Evolutionary conservation across 2,329 filamentous ascomycete species (phyloP).

Genomic region (Xylaria multiplex): DNA sequence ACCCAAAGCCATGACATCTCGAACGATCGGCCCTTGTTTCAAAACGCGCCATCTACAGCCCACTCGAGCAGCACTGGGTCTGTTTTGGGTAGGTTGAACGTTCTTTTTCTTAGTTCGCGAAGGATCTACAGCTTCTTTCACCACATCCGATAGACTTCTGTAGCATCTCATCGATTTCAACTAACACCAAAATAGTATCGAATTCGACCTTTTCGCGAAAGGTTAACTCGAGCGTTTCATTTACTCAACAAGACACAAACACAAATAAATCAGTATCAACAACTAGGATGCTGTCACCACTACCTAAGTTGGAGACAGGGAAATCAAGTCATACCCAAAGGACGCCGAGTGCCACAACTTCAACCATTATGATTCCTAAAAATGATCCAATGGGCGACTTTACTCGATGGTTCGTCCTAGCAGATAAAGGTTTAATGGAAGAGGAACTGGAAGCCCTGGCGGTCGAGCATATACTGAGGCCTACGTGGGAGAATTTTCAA

Average conservation of each 20-base stretch:
- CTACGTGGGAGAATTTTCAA: conserved; percentile 55
- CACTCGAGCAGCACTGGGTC: not conserved
- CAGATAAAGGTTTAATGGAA: conserved; percentile 63
- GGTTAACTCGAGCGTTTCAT: not conserved
- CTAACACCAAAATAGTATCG: conserved; percentile 19
- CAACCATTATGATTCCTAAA: conserved; percentile 32
- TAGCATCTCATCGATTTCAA: not conserved
- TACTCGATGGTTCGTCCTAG: conserved; percentile 64
- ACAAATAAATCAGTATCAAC: not conserved
- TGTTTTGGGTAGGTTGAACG: conserved; percentile 25
- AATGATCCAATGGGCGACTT: conserved; percentile 60
- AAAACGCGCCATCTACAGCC: not conserved
- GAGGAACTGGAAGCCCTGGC: conserved; percentile 58
- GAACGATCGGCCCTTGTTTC: not conserved
- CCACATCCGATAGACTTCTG: not conserved
- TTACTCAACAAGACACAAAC: not conserved
- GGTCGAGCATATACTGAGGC: conserved; percentile 57
- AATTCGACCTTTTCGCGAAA: not conserved
- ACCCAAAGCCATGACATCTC: conserved; percentile 14
- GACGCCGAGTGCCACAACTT: not conserved
- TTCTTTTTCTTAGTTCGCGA: not conserved
- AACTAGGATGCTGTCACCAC: not conserved
- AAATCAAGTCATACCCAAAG: not conserved
- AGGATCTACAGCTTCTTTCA: not conserved
- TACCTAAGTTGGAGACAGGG: conserved; percentile 1